Evolutionary conservation across 2,329 filamentous ascomycete genomes (phyloP).

Genomic region (Pseudogymnoascus sp.): DNA sequence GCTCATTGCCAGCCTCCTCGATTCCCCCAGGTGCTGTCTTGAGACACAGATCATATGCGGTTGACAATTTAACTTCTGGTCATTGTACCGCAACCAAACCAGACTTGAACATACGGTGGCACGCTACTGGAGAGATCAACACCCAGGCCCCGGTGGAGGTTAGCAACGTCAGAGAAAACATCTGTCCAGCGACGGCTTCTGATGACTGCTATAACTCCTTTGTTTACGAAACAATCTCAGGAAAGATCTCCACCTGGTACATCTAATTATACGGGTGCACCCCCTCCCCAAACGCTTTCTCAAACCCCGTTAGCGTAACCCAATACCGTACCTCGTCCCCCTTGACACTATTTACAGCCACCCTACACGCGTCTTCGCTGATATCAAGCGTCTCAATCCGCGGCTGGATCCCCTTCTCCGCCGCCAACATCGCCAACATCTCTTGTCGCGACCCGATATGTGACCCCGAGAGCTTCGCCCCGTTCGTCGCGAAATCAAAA

Average conservation of each 20-base stretch:
- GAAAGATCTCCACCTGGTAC: too few species aligned
- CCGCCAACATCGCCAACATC: too few species aligned
- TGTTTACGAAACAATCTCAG: slow-evolving; percentile 31
- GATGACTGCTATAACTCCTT: slow-evolving; percentile 28
- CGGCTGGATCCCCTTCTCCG: too few species aligned
- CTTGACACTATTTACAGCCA: too few species aligned
- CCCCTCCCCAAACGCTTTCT: too few species aligned
- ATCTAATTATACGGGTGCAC: too few species aligned
- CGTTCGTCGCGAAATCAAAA: slow-evolving; percentile 31
- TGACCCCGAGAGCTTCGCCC: too few species aligned
- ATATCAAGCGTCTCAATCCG: too few species aligned
- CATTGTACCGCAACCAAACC: neutral
- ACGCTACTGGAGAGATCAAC: slow-evolving; percentile 22
- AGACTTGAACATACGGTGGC: slow-evolving; percentile 18
- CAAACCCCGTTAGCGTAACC: too few species aligned
- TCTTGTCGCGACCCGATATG: too few species aligned
- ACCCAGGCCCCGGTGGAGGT: slow-evolving; percentile 17
- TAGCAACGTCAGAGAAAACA: slow-evolving; percentile 22
- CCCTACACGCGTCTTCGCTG: too few species aligned
- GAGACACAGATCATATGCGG: neutral
- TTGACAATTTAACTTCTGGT: neutral
- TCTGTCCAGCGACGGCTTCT: slow-evolving; percentile 13
- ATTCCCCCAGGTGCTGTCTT: neutral
- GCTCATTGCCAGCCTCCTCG: neutral
- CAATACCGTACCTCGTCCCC: too few species aligned